Percentiles rank a stretch among this genome's conserved stretches.
These are phyloP conservation scores for Aspergillus tamarii DNA, from an alignment of 2,329 filamentous ascomycete genomes.

Conservation along the genomic window DNA sequence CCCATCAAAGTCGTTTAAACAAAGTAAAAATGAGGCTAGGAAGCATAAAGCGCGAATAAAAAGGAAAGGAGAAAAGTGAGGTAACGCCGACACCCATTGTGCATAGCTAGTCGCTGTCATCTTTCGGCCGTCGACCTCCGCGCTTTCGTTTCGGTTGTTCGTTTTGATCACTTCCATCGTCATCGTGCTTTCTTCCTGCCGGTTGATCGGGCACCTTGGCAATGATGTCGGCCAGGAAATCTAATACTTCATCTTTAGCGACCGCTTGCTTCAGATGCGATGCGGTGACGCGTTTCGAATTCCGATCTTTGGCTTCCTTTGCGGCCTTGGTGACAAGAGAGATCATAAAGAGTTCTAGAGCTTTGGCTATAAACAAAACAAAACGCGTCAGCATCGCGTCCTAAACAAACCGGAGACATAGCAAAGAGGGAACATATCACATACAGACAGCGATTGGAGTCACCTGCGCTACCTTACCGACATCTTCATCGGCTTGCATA, in stretches of 20 bases:
- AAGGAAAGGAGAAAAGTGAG: neutral
- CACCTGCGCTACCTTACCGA: constrained; percentile 97
- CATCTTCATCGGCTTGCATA: constrained; percentile 98
- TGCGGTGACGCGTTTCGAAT: constrained; percentile 86
- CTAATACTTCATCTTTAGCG: constrained; percentile 85
- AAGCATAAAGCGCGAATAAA: constrained; percentile 9
- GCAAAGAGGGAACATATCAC: constrained; percentile 29
- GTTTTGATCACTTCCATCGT: constrained; percentile 50
- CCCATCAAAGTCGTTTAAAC: constrained; percentile 30
- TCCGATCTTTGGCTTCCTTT: constrained; percentile 77
- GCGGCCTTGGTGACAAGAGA: constrained; percentile 87
- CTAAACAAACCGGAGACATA: neutral
- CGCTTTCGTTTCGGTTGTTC: constrained; percentile 53
- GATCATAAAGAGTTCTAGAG: constrained; percentile 97
- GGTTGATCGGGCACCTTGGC: constrained; percentile 74
- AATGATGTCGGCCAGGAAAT: constrained; percentile 91
- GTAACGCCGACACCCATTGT: neutral
- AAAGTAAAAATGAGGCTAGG: constrained; percentile 7
- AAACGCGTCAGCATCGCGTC: neutral
- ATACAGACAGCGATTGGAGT: constrained; percentile 88
- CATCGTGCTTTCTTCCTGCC: constrained; percentile 46
- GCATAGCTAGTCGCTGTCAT: constrained; percentile 39
- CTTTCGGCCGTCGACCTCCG: constrained; percentile 43
- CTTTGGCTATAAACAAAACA: constrained; percentile 67
- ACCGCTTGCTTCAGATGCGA: constrained; percentile 91